Percentiles rank a stretch among this genome's conserved stretches.
Evolutionary conservation across 2,329 filamentous ascomycete genomes (phyloP).

Genomic region (Claviceps sp.): DNA sequence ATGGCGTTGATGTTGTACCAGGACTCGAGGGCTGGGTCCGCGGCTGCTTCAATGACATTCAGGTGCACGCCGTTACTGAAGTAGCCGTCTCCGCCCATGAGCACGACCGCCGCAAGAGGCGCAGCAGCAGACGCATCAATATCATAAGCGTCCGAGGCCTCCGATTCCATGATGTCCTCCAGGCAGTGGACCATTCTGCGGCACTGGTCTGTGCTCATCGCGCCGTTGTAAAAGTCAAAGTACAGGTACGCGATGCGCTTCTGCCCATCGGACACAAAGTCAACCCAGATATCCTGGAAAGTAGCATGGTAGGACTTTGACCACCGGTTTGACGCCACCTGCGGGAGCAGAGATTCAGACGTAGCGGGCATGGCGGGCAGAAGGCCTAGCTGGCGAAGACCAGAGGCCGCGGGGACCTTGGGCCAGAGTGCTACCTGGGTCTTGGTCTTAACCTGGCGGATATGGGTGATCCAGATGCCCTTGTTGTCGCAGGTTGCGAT

Average conservation of each 20-base stretch:
- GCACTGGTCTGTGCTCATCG: constrained; percentile 27
- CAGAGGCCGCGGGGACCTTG: constrained; percentile 24
- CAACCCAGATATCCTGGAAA: constrained; percentile 26
- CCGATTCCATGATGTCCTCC: constrained; percentile 18
- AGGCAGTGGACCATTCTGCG: constrained; percentile 22
- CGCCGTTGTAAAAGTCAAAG: constrained; percentile 30
- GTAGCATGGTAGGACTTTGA: constrained; percentile 15
- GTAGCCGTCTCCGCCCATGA: constrained; percentile 24
- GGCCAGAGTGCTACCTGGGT: constrained; percentile 25
- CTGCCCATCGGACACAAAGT: constrained; percentile 15
- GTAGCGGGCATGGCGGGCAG: constrained; percentile 9
- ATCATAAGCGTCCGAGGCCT: constrained; percentile 5
- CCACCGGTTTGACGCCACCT: constrained; percentile 14
- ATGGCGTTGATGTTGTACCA: constrained; percentile 32
- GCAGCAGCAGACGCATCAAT: too few relatives aligned
- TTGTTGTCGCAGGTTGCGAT: constrained; percentile 24
- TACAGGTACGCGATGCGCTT: constrained; percentile 23
- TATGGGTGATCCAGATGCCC: constrained; percentile 28
- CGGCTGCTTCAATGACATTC: constrained; percentile 27
- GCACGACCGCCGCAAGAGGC: constrained; percentile 23
- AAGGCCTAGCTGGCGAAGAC: constrained; percentile 21
- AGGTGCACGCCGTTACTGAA: constrained; percentile 31
- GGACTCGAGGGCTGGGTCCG: constrained; percentile 23
- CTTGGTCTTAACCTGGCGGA: constrained; percentile 24
- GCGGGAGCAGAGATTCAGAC: constrained; percentile 6